Evolutionary conservation across 345 rosid species (phyloP).

Genomic region (Ailanthus altissimus): DNA sequence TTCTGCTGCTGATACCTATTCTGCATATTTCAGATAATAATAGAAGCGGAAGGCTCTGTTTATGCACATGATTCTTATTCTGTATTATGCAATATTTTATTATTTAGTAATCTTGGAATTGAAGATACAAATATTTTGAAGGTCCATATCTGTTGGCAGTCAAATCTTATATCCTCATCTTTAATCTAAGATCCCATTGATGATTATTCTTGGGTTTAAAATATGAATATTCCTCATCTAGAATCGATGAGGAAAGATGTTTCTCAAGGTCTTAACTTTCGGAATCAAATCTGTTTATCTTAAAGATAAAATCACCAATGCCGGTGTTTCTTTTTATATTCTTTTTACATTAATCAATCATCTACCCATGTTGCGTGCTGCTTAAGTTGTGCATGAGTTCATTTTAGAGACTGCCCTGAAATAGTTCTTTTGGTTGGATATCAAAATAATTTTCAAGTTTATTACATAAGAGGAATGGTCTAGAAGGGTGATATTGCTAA

Average conservation of each 20-base stretch:
- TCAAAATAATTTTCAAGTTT: too few species aligned
- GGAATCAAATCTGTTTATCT: not conserved
- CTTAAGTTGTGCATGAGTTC: not conserved
- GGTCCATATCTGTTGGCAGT: not conserved
- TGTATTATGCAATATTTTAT: not conserved
- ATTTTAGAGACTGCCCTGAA: not conserved
- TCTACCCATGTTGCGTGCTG: not conserved
- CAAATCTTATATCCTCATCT: not conserved
- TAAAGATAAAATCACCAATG: not conserved
- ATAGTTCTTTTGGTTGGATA: too few species aligned
- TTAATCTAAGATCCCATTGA: not conserved
- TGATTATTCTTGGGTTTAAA: not conserved
- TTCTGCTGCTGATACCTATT: not conserved
- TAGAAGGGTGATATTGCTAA: too few species aligned
- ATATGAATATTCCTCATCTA: not conserved
- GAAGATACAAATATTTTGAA: not conserved
- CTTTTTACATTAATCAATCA: too few species aligned
- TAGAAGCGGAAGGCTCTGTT: not conserved
- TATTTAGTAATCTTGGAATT: not conserved
- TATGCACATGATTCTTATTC: not conserved
- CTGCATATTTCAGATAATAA: not conserved
- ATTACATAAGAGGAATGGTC: too few species aligned
- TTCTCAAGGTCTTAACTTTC: not conserved
- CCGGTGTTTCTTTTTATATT: too few species aligned
- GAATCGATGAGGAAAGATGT: not conserved